These are phyloP conservation scores for Nannizzia gypsea DNA, from an alignment of 2,329 filamentous ascomycete genomes.

Conservation along the genomic window DNA sequence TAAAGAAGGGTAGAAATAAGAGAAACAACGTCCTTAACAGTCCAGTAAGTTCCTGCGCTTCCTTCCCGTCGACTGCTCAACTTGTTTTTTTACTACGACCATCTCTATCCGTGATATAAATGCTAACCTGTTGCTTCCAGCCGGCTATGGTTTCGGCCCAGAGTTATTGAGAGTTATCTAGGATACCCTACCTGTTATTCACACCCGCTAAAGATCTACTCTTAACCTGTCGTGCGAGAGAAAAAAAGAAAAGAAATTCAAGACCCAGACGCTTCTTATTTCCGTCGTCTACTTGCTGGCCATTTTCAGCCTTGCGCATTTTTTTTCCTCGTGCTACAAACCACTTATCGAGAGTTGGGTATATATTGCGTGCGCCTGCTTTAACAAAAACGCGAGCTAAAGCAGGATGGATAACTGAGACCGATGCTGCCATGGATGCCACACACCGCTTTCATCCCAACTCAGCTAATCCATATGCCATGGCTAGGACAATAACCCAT, in stretches of 20 bases:
- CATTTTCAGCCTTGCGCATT: background rate
- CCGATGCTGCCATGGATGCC: background rate
- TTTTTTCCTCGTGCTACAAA: background rate
- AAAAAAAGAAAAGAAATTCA: background rate
- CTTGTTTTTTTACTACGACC: background rate
- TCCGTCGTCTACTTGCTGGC: background rate
- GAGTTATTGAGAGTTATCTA: conserved; percentile 27
- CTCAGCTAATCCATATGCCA: background rate
- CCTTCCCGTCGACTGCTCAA: background rate
- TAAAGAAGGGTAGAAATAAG: conserved; percentile 95
- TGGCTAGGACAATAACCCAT: background rate
- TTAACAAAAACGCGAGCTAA: background rate
- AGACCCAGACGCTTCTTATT: background rate
- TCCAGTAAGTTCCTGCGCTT: conserved; percentile 60
- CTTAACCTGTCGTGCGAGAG: background rate
- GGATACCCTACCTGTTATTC: background rate
- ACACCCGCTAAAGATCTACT: background rate
- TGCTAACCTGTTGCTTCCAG: conserved; percentile 17
- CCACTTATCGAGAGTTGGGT: background rate
- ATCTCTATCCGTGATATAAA: background rate
- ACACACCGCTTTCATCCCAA: background rate
- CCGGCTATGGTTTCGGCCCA: conserved; percentile 35
- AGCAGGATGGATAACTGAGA: background rate
- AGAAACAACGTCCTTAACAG: conserved; percentile 91
- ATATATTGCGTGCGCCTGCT: background rate